A percentile compares a stretch with the other conserved stretches of the same genome.
Conservation (phyloP, 2,329 filamentous ascomycete species). For the Annulohypoxylon truncatum region DNA sequence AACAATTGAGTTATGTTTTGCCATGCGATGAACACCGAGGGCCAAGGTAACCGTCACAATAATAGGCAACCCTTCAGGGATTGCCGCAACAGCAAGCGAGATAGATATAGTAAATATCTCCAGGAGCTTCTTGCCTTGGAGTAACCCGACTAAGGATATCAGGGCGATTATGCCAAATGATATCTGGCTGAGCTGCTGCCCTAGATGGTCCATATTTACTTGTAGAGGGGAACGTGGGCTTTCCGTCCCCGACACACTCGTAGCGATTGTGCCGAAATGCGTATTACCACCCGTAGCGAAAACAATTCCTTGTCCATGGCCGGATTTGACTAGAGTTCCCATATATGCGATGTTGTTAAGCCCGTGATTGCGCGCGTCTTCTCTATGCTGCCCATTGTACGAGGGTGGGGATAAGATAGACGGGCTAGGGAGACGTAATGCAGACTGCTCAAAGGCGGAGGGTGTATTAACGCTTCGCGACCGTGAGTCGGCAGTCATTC, state of each 20-base stretch:
- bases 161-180: conserved; percentile 94
- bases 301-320: conserved; percentile 95
- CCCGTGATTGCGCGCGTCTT: conserved; percentile 76
- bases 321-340: conserved; percentile 95
- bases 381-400: conserved; percentile 69
- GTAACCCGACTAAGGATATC: conserved; percentile 89
- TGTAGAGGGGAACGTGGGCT: conserved; percentile 94
- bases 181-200: conserved; percentile 94
- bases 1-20: conserved; percentile 92
- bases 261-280: conserved; percentile 95
- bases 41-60: conserved; percentile 98
- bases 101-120: conserved; percentile 99
- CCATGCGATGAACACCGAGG: conserved; percentile 95
- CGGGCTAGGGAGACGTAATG: conserved; percentile 52
- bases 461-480: conserved; percentile 48
- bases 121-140: conserved; percentile 88
- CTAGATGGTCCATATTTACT: conserved; percentile 96
- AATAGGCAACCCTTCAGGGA: conserved; percentile 95
- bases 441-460: conserved; percentile 46
- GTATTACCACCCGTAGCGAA: conserved; percentile 94
- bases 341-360: conserved; percentile 96
- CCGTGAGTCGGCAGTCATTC: conserved; percentile 75
- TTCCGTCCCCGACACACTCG: conserved; percentile 93
- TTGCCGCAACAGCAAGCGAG: conserved; percentile 93
- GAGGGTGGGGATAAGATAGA: conserved; percentile 63